These are phyloP conservation scores for Botryotinia globosa DNA, from an alignment of 2,329 filamentous ascomycete genomes.

Conservation along the genomic window DNA sequence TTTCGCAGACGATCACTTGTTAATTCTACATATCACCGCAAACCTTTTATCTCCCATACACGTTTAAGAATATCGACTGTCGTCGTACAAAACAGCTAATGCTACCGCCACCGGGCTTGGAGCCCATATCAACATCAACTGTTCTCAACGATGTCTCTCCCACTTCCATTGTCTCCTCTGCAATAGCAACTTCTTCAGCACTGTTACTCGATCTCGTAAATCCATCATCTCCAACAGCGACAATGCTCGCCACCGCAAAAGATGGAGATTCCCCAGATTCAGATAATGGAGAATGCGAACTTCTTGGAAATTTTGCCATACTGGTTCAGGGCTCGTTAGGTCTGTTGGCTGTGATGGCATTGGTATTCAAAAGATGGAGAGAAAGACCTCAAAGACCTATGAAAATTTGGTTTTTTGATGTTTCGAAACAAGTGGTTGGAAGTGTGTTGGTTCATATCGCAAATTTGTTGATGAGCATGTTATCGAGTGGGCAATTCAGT, in stretches of 20 bases:
- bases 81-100: constrained; percentile 26
- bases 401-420: constrained; percentile 98
- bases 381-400: constrained; percentile 88
- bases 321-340: constrained; percentile 87
- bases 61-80: neutral
- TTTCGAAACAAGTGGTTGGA: constrained; percentile 94
- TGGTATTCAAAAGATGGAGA: constrained; percentile 91
- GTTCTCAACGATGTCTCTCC: constrained; percentile 30
- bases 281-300: constrained; percentile 70
- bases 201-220: constrained; percentile 37
- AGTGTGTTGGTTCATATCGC: constrained; percentile 87
- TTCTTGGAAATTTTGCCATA: constrained; percentile 88
- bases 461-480: constrained; percentile 94
- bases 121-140: constrained; percentile 29
- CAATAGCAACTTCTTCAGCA: constrained; percentile 33
- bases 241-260: constrained; percentile 21
- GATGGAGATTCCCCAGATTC: constrained; percentile 31
- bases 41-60: neutral
- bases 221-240: constrained; percentile 33
- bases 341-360: constrained; percentile 73
- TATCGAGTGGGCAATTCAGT: constrained; percentile 81
- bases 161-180: constrained; percentile 27
- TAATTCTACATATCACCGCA: neutral
- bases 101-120: constrained; percentile 36
- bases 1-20: neutral